These are phyloP conservation scores for Komagataella kurtzmanii DNA, from an alignment of 805 yeast genomes.

Conservation along the genomic window DNA sequence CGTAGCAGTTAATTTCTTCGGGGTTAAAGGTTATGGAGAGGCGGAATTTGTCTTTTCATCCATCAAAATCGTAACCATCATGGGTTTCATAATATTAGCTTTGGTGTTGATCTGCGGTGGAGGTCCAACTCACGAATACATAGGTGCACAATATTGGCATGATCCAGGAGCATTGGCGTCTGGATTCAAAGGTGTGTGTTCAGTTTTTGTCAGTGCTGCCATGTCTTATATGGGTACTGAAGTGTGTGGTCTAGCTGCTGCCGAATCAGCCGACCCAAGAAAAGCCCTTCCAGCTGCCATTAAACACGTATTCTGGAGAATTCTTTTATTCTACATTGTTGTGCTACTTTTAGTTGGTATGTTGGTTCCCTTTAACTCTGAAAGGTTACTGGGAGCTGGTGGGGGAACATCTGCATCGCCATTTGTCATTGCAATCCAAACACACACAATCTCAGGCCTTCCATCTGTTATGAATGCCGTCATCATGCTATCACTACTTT, in stretches of 20 bases:
- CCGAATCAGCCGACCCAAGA: conserved; percentile 51
- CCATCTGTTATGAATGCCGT: conserved; percentile 69
- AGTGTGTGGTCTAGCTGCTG: conserved; percentile 51
- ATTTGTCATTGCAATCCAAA: conserved; percentile 56
- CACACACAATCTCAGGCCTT: conserved; percentile 48
- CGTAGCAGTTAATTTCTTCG: conserved; percentile 39
- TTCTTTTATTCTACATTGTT: conserved; percentile 41
- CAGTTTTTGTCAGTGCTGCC: conserved; percentile 48
- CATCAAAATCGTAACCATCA: conserved; percentile 41
- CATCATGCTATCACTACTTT: conserved; percentile 56
- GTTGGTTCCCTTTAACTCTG: conserved; percentile 44
- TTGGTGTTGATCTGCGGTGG: conserved; percentile 50
- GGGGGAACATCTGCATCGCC: conserved; percentile 54
- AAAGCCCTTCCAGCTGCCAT: conserved; percentile 50
- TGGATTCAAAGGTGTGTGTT: conserved; percentile 51
- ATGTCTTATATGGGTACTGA: conserved; percentile 60
- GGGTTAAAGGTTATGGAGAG: conserved; percentile 59
- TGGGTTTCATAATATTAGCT: conserved; percentile 44
- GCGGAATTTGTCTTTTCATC: conserved; percentile 45
- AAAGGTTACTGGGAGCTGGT: conserved; percentile 32
- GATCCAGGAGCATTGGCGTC: conserved; percentile 43
- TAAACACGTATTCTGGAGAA: conserved; percentile 54
- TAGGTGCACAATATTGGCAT: conserved; percentile 49
- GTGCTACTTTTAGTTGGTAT: conserved; percentile 42
- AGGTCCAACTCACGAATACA: conserved; percentile 40